Base-by-base conservation (phyloP, 306 rosid genomes). In the Morella rubra region DNA sequence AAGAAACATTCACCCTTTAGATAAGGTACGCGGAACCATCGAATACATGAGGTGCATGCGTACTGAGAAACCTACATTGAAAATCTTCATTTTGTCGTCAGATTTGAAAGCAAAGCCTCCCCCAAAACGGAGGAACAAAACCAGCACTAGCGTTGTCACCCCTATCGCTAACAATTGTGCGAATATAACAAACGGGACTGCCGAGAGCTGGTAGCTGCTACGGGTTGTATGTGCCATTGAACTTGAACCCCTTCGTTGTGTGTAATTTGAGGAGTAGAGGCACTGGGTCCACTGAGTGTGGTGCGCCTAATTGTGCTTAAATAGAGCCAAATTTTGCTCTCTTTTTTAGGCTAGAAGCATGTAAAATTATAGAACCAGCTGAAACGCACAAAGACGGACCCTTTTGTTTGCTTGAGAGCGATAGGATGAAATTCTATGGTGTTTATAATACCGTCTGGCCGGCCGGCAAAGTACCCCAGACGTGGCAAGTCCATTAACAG, bases 91-190 rank as follows among this genome's bases (percentile, higher is more conserved):
- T 62, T 76, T 80, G 70, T 80, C 74, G 20, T 46, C 24, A 44
- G 97, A 90, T 44, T 44, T 81, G 83, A 91, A 85, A 69, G 97
- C 90, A 60, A 90, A 59, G 80, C 98, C 97, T 42, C 68, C 85
- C 7, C 87, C 83, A 55, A 91, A 87, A 45, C 80, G 86, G 5
- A 93, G 79, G 65, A 88, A 71, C 92, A 93, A 90, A 77, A 90
- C 77, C 11, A 88, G 76, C 60, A 91, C 37, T 51, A 93, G 90
- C 12, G 85, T 87, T 4, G 84, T 47, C 47, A 90, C 79, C 16
- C 88, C 91, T 58, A 90, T 85, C 76, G 87, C 87, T 20, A 85
- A 65, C 84, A 93, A 71, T 79, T 93, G 96, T 0, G 81, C 90
- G 15, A 90, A 58, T 32, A 91, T 73, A 40, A 85, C 84, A 11